Base-by-base conservation (phyloP, 352 stramenopile genomes). In the Phytophthora cryptogea region DNA sequence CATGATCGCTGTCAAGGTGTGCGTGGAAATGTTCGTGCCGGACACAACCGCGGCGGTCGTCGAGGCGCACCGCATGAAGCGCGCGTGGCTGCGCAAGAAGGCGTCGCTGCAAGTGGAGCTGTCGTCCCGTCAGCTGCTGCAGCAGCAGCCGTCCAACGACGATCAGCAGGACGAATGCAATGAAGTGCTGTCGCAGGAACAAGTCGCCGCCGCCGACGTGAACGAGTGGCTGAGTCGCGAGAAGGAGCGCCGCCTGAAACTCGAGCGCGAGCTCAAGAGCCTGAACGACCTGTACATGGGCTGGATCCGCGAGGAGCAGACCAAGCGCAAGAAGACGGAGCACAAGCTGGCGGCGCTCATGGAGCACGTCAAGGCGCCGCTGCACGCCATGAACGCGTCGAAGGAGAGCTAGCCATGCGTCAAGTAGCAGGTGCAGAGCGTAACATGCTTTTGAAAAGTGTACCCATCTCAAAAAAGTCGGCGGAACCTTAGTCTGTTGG, bases 231-330 rank as follows among this genome's bases (percentile, higher is more conserved):
- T 92, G 40, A 68, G 72, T 17, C 66, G 80, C 11, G 83, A 94
- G 63, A 86, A 90, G 53, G 80, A 90, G 23, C 81, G 80, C 16
- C 83, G 81, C 3, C 14, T 62, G 47, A 89, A 92, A 71, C 52
- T 94, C 20, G 85, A 94, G 57, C 75, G 84, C 35, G 83, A 94
- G 51, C 61, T 94, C 17, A 90, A 90, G 63, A 88, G 76, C 37
- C 63, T 94, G 45, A 90, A 90, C 51, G 78, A 90, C 6, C 59
- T 92, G 57, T 94, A 92, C 68, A 92, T 91, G 83, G 69, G 74
- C 10, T 94, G 85, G 85, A 88, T 94, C 59, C 79, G 80, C 16
- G 77, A 92, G 35, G 85, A 94, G 67, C 82, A 91, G 59, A 73
- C 62, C 17, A 92, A 92, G 61, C 80, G 83, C 31, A 89, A 89